Base-by-base conservation (phyloP, 1,139 yeast genomes). In the Suhomyces atakaporum region DNA sequence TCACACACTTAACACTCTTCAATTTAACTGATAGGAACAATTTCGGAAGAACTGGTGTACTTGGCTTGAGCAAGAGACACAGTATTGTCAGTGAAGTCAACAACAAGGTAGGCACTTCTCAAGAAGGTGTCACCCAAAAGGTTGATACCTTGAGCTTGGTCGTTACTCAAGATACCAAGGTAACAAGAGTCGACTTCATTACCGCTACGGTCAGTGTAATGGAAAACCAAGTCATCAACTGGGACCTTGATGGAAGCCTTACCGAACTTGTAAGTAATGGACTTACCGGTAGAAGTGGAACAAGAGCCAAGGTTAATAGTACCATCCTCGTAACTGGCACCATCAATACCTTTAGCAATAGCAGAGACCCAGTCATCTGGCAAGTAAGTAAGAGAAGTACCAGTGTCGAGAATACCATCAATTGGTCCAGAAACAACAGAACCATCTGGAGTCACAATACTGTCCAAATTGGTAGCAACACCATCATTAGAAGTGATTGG, bases 311-410 rank as follows among this genome's bases (percentile, higher is more conserved):
- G 28, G 12, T 12, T 12, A 8, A 33, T 19, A 3, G 7, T 10
- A 15, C 40, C 40, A 6, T 7, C 16, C 9, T 25, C 18, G 15
- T 20, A 27, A 7, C 6, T 14, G 16, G 35, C 32, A 12, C 36
- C 42, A 10, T 11, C 22, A 12, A 40, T 26, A 12, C 8, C n/a
- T 1, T 24, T 19, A 0, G 75, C 79, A 38, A 81, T 57, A 3
- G 56, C 43, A 3, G 52, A 49, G 10, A 77, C 57, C 16, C 74
- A 49, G n/a, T 46, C 52, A 1, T 49, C 33, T 14, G 87, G 84
- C 2, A 80, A 55, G 45, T 71, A 73, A 4, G 83, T 68, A 32
- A 78, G 58, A 2, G 89, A 77, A 7, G 89, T 75, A 29, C 92
- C 92, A 2, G 87, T 75, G 57, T 84, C 92, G 27, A 84, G 58